Evolutionary conservation across 495 filamentous ascomycete species (phyloP), one percentile per base, ranked within the genome.

Genomic region (Penicillium silybi): DNA sequence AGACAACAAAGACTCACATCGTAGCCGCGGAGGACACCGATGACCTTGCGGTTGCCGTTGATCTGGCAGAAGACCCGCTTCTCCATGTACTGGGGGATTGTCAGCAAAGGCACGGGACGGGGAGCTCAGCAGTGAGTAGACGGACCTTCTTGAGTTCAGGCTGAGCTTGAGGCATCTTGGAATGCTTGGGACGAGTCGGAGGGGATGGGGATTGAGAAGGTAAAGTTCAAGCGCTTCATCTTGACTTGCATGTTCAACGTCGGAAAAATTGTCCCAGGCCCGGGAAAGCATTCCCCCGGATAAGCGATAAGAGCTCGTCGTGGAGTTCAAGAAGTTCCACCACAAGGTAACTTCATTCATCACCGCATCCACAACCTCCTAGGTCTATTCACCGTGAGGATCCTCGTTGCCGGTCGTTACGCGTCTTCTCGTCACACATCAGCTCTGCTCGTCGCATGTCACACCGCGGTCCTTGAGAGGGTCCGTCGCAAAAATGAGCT

Each of bases 1-100:
- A 11, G 15, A n/a, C 22, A 25, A 48, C 41, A 41, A 16, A 23
- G 22, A 66, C 85, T 46, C 73, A 97, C 93, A 85, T 98, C 93
- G 70, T 97, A 98, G 52, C 93, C 93, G 59, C 93, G 80, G 40
- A 98, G 81, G 35, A 96, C 83, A 57, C 93, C 93, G 69, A 96
- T 88, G 58, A 98, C 95, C 75, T 95, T 96, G 65, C 93, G 88
- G 72, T 89, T 92, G 66, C 95, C 93, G 75, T 98, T 97, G 54
- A 98, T 76, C 70, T 98, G 91, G 64, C 96, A 90, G 72, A 96
- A 96, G 65, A 98, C 81, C 70, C 95, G 84, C 81, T 98, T 98
- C 79, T 97, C 93, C 77, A 98, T 91, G 75, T 98, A 98, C 93
- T 98, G 68, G 56, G 51, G n/a, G 16, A 23, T 35, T n/a, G 52